Percentiles rank a stretch among this genome's conserved stretches.
Evolutionary conservation across 2,329 filamentous ascomycete species (phyloP).

Genomic region (Neobulgaria alba): DNA sequence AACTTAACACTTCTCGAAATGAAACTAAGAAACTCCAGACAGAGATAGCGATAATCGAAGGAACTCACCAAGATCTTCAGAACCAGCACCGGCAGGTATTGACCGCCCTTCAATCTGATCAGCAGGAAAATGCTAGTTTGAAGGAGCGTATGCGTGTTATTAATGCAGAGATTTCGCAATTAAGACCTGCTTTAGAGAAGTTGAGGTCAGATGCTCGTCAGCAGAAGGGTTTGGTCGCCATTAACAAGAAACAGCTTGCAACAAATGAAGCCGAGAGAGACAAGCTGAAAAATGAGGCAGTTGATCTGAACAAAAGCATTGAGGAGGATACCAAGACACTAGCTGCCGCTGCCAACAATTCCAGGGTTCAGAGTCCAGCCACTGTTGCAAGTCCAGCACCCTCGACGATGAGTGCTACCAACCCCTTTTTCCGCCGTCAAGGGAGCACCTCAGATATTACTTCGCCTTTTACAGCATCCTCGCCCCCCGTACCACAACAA

Average conservation of each 20-base stretch:
- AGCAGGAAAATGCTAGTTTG: constrained; percentile 75
- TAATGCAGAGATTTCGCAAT: constrained; percentile 72
- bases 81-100: constrained; percentile 71
- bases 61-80: constrained; percentile 70
- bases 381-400: constrained; percentile 61
- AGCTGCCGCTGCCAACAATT: constrained; percentile 40
- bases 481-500: constrained; percentile 31
- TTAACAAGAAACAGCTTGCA: constrained; percentile 95
- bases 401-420: constrained; percentile 68
- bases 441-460: constrained; percentile 45
- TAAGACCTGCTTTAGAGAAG: constrained; percentile 90
- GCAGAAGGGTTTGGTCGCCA: constrained; percentile 91
- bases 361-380: constrained; percentile 33
- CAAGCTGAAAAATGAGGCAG: constrained; percentile 73
- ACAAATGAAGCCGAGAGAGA: constrained; percentile 86
- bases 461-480: constrained; percentile 37
- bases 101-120: constrained; percentile 70
- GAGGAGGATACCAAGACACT: constrained; percentile 48
- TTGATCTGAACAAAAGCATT: constrained; percentile 54
- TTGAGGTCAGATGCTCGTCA: constrained; percentile 85
- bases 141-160: constrained; percentile 81
- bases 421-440: constrained; percentile 83
- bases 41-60: constrained; percentile 77
- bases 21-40: constrained; percentile 79
- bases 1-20: constrained; percentile 63